These are phyloP conservation scores for Boletus edulis DNA, from an alignment of 768 basidiomycete genomes.

Conservation along the genomic window DNA sequence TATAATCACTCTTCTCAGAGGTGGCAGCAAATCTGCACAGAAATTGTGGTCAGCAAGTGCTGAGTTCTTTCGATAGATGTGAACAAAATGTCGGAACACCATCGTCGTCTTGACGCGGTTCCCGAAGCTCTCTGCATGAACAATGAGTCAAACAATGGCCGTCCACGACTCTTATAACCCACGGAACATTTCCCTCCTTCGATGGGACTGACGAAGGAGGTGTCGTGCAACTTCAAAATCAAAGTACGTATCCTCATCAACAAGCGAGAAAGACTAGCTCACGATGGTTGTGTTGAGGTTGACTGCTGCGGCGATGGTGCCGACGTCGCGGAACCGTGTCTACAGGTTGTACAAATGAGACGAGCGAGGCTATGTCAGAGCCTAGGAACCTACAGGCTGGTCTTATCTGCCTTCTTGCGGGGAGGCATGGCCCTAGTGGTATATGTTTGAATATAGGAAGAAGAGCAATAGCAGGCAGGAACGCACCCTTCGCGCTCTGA, in stretches of 20 bases:
- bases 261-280: background rate
- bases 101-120: background rate
- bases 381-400: background rate
- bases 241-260: background rate
- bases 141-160: background rate
- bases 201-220: background rate
- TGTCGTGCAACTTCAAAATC: background rate
- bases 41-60: background rate
- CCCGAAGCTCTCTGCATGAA: background rate
- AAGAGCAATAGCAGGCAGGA: background rate
- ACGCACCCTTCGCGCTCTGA: background rate
- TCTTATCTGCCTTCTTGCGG: background rate
- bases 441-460: background rate
- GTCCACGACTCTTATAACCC: background rate
- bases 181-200: background rate
- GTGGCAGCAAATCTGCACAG: slow-evolving; percentile 7
- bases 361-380: no score
- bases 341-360: background rate
- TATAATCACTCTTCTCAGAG: background rate
- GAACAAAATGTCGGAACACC: background rate
- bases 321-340: background rate
- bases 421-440: background rate
- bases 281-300: slow-evolving; percentile 1
- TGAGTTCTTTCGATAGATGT: background rate
- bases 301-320: background rate